phyloP scores from a whole-genome alignment of 2,329 filamentous ascomycete genomes.

The Didymella sp. region DNA sequence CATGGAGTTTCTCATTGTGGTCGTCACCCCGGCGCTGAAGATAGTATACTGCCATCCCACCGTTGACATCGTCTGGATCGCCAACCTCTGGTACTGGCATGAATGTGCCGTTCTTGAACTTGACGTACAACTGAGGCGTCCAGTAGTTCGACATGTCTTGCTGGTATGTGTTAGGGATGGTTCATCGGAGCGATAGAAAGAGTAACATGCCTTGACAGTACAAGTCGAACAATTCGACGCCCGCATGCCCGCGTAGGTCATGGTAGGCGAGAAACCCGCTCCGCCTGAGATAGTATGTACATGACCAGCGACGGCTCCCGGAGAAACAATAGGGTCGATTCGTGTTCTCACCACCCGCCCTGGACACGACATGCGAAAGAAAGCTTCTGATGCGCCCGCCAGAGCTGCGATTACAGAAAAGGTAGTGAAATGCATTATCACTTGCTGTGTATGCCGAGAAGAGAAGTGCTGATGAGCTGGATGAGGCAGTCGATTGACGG shows the following conservation, averaged over 20 bases:
- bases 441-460: neutral
- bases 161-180: conserved; percentile 10
- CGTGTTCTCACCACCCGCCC: conserved; percentile 53
- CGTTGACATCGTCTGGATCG: conserved; percentile 52
- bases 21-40: conserved; percentile 59
- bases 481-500: neutral
- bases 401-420: conserved; percentile 24
- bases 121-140: conserved; percentile 74
- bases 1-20: conserved; percentile 66
- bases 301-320: conserved; percentile 66
- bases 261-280: conserved; percentile 68
- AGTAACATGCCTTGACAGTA: conserved; percentile 60
- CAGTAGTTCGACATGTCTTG: conserved; percentile 70
- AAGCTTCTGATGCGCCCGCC: conserved; percentile 27
- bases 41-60: conserved; percentile 80
- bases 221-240: conserved; percentile 73
- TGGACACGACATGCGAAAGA: conserved; percentile 41
- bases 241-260: conserved; percentile 66
- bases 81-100: conserved; percentile 67
- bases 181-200: no score
- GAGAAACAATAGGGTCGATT: conserved; percentile 72
- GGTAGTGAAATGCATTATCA: conserved; percentile 25
- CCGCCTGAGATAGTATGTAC: conserved; percentile 76
- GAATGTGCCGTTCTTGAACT: conserved; percentile 54
- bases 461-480: neutral